Evolutionary conservation across 495 filamentous ascomycete species (phyloP), one percentile per base, ranked within the genome.

Genomic region (Haplographium delicatum): DNA sequence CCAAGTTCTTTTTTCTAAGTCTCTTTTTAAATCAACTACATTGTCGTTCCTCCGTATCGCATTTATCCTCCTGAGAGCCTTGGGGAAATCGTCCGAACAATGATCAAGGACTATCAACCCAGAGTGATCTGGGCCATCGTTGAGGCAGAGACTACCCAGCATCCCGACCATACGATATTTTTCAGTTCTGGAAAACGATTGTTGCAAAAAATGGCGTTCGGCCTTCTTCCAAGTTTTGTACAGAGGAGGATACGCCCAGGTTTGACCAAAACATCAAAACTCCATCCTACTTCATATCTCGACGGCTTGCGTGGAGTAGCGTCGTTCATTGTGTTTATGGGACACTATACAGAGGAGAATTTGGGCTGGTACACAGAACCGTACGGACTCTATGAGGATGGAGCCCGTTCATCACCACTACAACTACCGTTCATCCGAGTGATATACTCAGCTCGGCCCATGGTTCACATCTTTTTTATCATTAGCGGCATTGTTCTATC

Each of bases 381-480:
- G n/a, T 70, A 71, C 44, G 69, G 70, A 10, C 61, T 79, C 26
- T 79, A 78, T 41, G 73, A 73, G 50, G 63, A 73, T 24, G 59
- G 60, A 57, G 51, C 52, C 30, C 62, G 70, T 51, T 63, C 64
- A 45, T 62, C 70, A 42, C 47, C 81, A 39, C 71, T 82, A 42
- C 84, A 86, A 63, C 65, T 86, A 11, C 84, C 83, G 4, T 74
- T 83, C 52, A 24, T 85, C 3, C 76, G 83, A 41, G 65, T 86
- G 48, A 55, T 86, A 9, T 80, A 79, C 60, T 79, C 78, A 5
- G 83, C 81, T 25, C 76, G 79, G 43, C 79, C 84, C 41, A 84
- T 85, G 82, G 83, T 88, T 8, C 75, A 81, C 60, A 78, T 86
- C 39, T 87, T 88, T 70, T 86, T 86, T 65, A 78, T 86, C 48